These are phyloP conservation scores for Trichomonascaceae sp. DNA, from an alignment of 1,139 yeast genomes.

Conservation along the genomic window DNA sequence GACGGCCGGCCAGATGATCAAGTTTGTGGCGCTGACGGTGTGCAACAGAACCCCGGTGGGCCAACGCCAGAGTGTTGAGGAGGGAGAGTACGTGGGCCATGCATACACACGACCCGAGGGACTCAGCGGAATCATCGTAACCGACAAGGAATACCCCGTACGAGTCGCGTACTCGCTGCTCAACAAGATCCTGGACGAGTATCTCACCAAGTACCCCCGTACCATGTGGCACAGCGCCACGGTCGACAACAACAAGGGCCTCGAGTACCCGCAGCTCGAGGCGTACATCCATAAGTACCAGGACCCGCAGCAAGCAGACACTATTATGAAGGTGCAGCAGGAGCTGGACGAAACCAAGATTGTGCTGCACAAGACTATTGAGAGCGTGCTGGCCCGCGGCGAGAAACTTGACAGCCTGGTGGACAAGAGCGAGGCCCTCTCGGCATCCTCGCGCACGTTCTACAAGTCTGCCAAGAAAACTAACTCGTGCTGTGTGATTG, in stretches of 20 bases:
- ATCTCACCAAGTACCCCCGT: conserved; percentile 69
- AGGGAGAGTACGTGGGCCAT: conserved; percentile 82
- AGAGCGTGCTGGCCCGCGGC: conserved; percentile 87
- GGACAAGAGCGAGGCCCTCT: conserved; percentile 87
- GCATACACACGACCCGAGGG: conserved; percentile 88
- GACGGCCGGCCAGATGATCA: conserved; percentile 61
- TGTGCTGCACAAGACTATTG: conserved; percentile 90
- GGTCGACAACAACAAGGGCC: conserved; percentile 29
- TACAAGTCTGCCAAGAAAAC: conserved; percentile 97
- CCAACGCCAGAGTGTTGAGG: conserved; percentile 90
- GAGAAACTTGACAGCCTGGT: conserved; percentile 90
- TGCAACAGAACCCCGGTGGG: conserved; percentile 80
- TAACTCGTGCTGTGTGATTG: conserved; percentile 83
- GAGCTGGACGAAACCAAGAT: conserved; percentile 96
- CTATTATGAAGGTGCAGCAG: conserved; percentile 93
- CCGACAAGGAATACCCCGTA: conserved; percentile 92
- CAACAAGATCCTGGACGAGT: conserved; percentile 86
- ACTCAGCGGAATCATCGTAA: conserved; percentile 79
- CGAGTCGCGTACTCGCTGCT: conserved; percentile 93
- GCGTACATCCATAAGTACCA: conserved; percentile 73
- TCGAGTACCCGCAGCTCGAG: conserved; percentile 51
- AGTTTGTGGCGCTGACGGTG: conserved; percentile 84
- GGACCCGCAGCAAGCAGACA: conserved; percentile 94
- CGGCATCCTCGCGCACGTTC: conserved; percentile 81
- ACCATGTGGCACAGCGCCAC: conserved; percentile 50